These are phyloP conservation scores for Clonostachys solani DNA, from an alignment of 2,329 filamentous ascomycete genomes.

Conservation along the genomic window DNA sequence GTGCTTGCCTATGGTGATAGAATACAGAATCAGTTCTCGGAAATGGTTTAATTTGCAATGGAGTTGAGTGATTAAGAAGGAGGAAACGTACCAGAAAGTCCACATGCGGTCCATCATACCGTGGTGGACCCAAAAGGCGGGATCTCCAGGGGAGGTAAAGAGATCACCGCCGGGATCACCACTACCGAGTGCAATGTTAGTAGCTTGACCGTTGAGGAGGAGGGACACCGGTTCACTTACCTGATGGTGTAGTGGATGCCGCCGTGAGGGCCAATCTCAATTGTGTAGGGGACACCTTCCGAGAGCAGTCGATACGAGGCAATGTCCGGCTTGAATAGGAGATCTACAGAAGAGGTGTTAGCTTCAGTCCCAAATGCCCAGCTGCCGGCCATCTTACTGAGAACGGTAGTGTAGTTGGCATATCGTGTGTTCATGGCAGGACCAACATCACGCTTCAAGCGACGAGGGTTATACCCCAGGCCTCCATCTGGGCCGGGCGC, in stretches of 20 bases:
- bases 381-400: slow-evolving; percentile 1
- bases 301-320: slow-evolving; percentile 24
- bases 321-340: slow-evolving; percentile 23
- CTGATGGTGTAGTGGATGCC: slow-evolving; percentile 21
- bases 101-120: slow-evolving; percentile 19
- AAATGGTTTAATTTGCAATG: no score
- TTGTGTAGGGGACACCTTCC: slow-evolving; percentile 21
- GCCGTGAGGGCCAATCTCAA: slow-evolving; percentile 21
- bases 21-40: no score
- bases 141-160: slow-evolving; percentile 19
- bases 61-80: no score
- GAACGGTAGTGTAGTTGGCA: slow-evolving; percentile 19
- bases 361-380: not conserved
- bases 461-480: slow-evolving; percentile 28
- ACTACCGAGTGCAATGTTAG: not conserved
- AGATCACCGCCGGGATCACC: slow-evolving; percentile 27
- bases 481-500: slow-evolving; percentile 12
- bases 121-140: slow-evolving; percentile 18
- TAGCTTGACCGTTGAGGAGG: not conserved
- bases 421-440: slow-evolving; percentile 20
- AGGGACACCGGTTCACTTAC: slow-evolving; percentile 1
- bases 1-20: slow-evolving; percentile 2
- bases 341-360: slow-evolving; percentile 6
- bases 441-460: slow-evolving; percentile 21
- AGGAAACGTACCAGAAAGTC: slow-evolving; percentile 9